Evolutionary conservation across 495 filamentous ascomycete species (phyloP), one percentile per base, ranked within the genome.

Genomic region (Podospora australis): DNA sequence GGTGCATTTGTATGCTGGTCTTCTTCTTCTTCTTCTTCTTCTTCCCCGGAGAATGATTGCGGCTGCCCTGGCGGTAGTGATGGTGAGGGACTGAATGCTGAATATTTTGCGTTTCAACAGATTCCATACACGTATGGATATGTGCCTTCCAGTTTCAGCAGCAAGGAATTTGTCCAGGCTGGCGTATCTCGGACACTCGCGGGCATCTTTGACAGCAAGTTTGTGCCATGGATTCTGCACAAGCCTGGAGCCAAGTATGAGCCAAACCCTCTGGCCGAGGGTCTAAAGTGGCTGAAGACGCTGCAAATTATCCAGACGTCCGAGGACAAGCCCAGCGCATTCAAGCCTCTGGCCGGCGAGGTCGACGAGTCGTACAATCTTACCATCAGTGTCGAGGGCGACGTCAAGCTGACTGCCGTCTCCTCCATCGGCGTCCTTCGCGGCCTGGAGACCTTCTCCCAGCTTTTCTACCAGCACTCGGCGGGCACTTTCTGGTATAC

Each of bases 161-260:
- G 69, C 62, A 66, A 62, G 48, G 68, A 75, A 20, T 67, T 79
- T 38, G 70, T 80, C 25, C 67, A 70, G 47, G 69, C 63, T 44
- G 74, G 64, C n/a, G 56, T 78, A 16, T 63, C 67, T 26, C 66
- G 76, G 26, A 61, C 69, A 4, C 46, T 74, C 25, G 52, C 65
- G 17, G 73, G 67, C 38, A 74, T 88, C 23, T 81, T 88, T 61
- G 62, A 69, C 20, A 64, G 79, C 50, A 77, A 75, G 50, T 79
- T 87, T 36, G 73, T 86, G 10, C 87, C 87, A 3, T 91, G 87
- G 86, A 87, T 81, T 67, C 78, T 90, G 48, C 72, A 85, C 52
- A 71, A 74, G 22, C 75, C 80, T 11, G 67, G 75, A 36, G 65
- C 73, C 32, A 51, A 73, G 19, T 86, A 75, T 49, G 86, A 90